Percentiles rank a stretch among this genome's conserved stretches.
Evolutionary conservation across 106 monocot species (phyloP).

Genomic region (Iris macrosiphon): DNA sequence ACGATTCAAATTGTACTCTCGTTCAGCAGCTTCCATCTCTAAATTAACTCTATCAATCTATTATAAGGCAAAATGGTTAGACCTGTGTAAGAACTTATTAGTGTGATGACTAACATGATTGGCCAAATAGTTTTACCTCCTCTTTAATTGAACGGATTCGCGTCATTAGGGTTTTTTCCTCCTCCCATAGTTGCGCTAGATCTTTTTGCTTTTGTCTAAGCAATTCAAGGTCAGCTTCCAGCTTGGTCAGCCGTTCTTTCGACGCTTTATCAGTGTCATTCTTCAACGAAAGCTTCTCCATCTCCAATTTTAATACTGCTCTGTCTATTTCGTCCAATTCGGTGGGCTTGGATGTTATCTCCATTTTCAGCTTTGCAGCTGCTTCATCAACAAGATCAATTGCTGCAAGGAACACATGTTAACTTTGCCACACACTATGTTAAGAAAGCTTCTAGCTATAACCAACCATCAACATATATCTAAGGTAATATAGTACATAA

Average conservation of each 20-base stretch:
- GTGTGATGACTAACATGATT: no score
- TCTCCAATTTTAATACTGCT: conserved; percentile 88
- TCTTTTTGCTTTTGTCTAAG: conserved; percentile 76
- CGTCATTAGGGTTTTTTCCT: conserved; percentile 81
- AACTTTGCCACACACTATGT: no score
- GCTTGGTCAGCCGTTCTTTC: conserved; percentile 72
- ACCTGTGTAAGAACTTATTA: no score
- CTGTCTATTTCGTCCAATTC: conserved; percentile 94
- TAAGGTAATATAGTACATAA: no score
- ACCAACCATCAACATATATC: no score
- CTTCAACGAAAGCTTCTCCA: conserved; percentile 95
- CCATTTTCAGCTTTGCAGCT: conserved; percentile 92
- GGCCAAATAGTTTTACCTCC: conserved; percentile 40
- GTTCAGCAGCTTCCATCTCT: conserved; percentile 94
- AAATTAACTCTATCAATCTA: conserved; percentile 90
- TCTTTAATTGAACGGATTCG: conserved; percentile 82
- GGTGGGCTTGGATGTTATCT: conserved; percentile 92
- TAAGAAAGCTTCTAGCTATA: no score
- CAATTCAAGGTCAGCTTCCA: conserved; percentile 61
- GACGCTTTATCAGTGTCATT: conserved; percentile 90
- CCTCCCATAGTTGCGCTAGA: conserved; percentile 68
- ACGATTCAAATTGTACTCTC: conserved; percentile 82
- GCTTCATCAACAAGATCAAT: conserved; percentile 95
- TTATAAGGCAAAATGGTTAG: neutral
- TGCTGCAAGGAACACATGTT: conserved; percentile 45